phyloP scores from a whole-genome alignment of 2,329 filamentous ascomycete species.

The Monilinia aucupariae region DNA sequence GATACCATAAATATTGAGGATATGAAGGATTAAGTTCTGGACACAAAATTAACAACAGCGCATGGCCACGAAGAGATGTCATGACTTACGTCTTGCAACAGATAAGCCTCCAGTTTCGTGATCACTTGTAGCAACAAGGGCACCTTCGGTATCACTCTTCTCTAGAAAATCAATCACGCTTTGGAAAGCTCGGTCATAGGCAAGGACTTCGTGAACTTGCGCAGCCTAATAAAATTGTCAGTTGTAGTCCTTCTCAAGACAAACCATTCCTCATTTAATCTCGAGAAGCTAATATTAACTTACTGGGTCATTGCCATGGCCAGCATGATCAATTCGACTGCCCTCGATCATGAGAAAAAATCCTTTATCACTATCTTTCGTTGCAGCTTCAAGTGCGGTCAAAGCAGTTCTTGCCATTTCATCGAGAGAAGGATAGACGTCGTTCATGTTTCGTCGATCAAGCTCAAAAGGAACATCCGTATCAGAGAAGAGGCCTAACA shows the following conservation, averaged over 20 bases:
- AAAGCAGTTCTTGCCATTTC: slow-evolving; percentile 88
- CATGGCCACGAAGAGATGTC: not conserved
- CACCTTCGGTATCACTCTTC: slow-evolving; percentile 63
- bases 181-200: slow-evolving; percentile 83
- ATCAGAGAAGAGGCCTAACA: slow-evolving; percentile 78
- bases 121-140: slow-evolving; percentile 87
- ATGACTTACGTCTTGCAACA: slow-evolving; percentile 63
- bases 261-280: not conserved
- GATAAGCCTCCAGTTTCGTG: slow-evolving; percentile 92
- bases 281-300: not conserved
- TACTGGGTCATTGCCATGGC: slow-evolving; percentile 74
- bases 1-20: slow-evolving; percentile 74
- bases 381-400: slow-evolving; percentile 72
- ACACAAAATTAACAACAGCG: slow-evolving; percentile 6
- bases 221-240: slow-evolving; percentile 41
- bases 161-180: slow-evolving; percentile 81
- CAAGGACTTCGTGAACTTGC: slow-evolving; percentile 87
- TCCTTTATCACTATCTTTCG: slow-evolving; percentile 76
- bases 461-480: slow-evolving; percentile 89
- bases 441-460: slow-evolving; percentile 72
- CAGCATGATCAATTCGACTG: slow-evolving; percentile 91
- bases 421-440: slow-evolving; percentile 79
- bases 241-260: not conserved
- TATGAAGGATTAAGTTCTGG: slow-evolving; percentile 55
- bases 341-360: slow-evolving; percentile 99